These are phyloP conservation scores for Lactifluus rugatus DNA, from an alignment of 768 basidiomycete genomes.

Conservation along the genomic window DNA sequence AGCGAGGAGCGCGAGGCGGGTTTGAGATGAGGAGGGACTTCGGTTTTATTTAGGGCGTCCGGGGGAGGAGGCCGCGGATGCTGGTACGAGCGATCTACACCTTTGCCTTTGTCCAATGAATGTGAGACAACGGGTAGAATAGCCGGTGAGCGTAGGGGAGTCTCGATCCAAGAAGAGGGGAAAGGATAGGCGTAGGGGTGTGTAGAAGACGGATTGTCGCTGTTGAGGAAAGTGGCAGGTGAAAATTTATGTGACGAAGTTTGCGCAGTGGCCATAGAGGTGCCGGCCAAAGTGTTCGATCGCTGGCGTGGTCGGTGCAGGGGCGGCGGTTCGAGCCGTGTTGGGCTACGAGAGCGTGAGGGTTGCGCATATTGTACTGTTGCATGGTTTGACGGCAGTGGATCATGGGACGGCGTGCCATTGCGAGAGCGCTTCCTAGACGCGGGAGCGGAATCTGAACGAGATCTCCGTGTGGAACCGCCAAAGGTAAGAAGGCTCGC, in stretches of 20 bases:
- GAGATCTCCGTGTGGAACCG: slow-evolving; percentile 4
- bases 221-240: slow-evolving; percentile 18
- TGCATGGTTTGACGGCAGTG: slow-evolving; percentile 20
- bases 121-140: slow-evolving; percentile 15
- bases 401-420: slow-evolving; percentile 7
- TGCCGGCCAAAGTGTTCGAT: slow-evolving; percentile 12
- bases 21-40: slow-evolving; percentile 25
- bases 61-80: slow-evolving; percentile 12
- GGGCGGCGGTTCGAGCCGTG: slow-evolving; percentile 23
- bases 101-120: slow-evolving; percentile 22
- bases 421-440: slow-evolving; percentile 1
- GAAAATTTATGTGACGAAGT: slow-evolving; percentile 16
- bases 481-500: slow-evolving; percentile 45
- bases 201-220: slow-evolving; percentile 20
- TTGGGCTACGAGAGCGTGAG: not conserved
- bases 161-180: slow-evolving; percentile 20
- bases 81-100: slow-evolving; percentile 20
- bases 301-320: slow-evolving; percentile 17
- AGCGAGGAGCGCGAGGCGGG: slow-evolving; percentile 28
- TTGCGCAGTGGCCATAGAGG: slow-evolving; percentile 12
- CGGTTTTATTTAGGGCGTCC: slow-evolving; percentile 32
- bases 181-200: slow-evolving; percentile 48
- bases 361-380: slow-evolving; percentile 5
- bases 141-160: slow-evolving; percentile 16
- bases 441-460: not conserved